phyloP scores from a whole-genome alignment of 305 asterid genomes.

The Fraxinus sp. region DNA sequence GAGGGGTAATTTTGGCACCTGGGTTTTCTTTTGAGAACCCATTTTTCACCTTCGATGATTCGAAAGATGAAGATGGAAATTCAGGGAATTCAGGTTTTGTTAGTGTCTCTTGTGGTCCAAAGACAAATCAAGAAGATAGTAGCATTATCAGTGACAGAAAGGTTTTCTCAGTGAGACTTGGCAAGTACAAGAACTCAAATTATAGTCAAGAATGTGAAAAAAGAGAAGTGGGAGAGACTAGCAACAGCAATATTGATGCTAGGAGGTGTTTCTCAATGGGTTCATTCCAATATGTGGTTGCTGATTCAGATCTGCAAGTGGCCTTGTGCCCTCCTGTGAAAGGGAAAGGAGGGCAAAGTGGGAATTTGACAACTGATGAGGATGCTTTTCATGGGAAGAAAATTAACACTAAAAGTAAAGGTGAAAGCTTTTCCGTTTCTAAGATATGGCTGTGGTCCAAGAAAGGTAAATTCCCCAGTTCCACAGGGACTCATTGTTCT shows the following conservation, averaged over 20 bases:
- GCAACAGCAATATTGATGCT: constrained; percentile 60
- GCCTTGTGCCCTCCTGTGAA: constrained; percentile 46
- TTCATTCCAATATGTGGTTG: constrained; percentile 83
- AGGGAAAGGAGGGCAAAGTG: constrained; percentile 47
- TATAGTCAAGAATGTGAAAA: constrained; percentile 28
- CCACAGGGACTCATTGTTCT: constrained; percentile 39
- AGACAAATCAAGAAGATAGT: constrained; percentile 36
- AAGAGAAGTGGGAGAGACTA: constrained; percentile 64
- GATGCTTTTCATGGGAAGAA: constrained; percentile 53
- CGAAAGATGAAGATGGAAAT: constrained; percentile 49
- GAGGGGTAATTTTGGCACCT: constrained; percentile 63
- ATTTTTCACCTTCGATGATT: constrained; percentile 47
- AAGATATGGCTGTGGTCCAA: constrained; percentile 95
- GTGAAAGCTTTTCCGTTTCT: constrained; percentile 95
- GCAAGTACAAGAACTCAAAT: constrained; percentile 52
- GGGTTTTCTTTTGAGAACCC: constrained; percentile 60
- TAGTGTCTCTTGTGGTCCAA: constrained; percentile 29
- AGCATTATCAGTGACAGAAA: constrained; percentile 51
- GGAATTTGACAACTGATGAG: constrained; percentile 47
- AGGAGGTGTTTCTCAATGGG: constrained; percentile 98
- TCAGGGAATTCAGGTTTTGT: constrained; percentile 28
- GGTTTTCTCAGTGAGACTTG: constrained; percentile 74
- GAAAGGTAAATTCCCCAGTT: constrained; percentile 57
- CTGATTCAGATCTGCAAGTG: constrained; percentile 75
- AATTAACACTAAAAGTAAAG: constrained; percentile 63